A percentile compares a stretch with the other conserved stretches of the same genome.
Conservation (phyloP, 768 basidiomycete genomes). For the Imleria badia region DNA sequence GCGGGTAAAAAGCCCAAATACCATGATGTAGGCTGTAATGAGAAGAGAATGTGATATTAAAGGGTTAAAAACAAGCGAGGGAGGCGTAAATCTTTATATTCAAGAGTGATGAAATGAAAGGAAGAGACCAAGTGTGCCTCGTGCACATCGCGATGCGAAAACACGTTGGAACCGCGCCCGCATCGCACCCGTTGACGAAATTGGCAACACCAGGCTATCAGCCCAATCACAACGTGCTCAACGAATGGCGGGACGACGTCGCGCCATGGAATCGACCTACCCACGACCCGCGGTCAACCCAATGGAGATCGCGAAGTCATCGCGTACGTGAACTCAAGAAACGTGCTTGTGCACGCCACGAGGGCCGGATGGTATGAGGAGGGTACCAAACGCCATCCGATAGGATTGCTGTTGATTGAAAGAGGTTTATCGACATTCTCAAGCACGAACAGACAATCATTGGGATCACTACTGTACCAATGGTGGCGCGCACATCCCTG, state of each 20-base stretch:
- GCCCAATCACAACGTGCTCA: constrained; percentile 8
- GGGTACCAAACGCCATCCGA: background rate
- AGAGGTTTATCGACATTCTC: background rate
- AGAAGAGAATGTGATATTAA: constrained; percentile 12
- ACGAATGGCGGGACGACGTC: background rate
- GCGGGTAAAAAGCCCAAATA: constrained; percentile 43
- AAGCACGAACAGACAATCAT: background rate
- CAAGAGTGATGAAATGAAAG: constrained; percentile 13
- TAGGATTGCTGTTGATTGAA: background rate
- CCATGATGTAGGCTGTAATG: constrained; percentile 25
- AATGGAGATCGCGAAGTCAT: background rate
- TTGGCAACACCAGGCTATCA: background rate
- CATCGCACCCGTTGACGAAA: constrained; percentile 2
- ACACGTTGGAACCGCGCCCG: constrained; percentile 13
- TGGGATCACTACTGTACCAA: background rate
- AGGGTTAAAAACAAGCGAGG: background rate
- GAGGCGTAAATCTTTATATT: constrained; percentile 8
- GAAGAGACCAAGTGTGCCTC: constrained; percentile 10
- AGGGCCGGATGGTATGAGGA: background rate
- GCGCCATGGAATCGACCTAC: background rate
- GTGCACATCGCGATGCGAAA: constrained; percentile 19
- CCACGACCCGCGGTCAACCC: background rate
- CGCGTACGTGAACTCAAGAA: background rate
- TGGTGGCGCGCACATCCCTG: too few relatives aligned
- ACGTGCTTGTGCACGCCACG: background rate